Conservation (phyloP, 305 asterid species). For the Fraxinus xanthoxyloides region DNA sequence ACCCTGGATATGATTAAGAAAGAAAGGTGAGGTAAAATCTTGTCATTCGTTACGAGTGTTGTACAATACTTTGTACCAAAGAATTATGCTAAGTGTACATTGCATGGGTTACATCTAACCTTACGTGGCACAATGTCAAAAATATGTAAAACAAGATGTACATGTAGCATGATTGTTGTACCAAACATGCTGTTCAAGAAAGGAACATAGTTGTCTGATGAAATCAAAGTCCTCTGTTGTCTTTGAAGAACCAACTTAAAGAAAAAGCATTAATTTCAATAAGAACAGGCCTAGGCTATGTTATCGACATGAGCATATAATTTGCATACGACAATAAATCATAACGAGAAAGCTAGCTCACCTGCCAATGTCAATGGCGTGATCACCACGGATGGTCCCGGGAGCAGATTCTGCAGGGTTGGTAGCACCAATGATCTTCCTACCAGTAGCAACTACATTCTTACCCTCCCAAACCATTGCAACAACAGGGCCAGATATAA, state of each 20-base stretch:
- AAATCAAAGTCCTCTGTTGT: background rate
- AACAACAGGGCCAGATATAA: constrained; percentile 78
- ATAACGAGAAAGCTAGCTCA: constrained; percentile 8
- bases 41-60: background rate
- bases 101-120: too few relatives aligned
- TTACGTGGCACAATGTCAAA: too few relatives aligned
- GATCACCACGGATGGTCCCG: constrained; percentile 90
- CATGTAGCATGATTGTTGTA: background rate
- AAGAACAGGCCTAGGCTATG: background rate
- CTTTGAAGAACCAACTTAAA: background rate
- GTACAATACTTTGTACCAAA: background rate
- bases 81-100: too few relatives aligned
- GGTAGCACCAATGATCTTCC: constrained; percentile 87
- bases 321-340: background rate
- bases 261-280: background rate
- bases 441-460: constrained; percentile 71
- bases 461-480: constrained; percentile 96
- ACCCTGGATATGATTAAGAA: background rate
- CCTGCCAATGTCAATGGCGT: constrained; percentile 88
- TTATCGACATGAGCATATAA: background rate
- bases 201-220: background rate
- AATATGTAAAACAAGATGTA: too few relatives aligned
- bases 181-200: background rate
- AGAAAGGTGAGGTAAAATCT: background rate
- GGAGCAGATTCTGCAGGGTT: constrained; percentile 92